Evolutionary conservation across 192 early-diverging fungal species (phyloP).

Genomic region (Chytriomyces sp.): DNA sequence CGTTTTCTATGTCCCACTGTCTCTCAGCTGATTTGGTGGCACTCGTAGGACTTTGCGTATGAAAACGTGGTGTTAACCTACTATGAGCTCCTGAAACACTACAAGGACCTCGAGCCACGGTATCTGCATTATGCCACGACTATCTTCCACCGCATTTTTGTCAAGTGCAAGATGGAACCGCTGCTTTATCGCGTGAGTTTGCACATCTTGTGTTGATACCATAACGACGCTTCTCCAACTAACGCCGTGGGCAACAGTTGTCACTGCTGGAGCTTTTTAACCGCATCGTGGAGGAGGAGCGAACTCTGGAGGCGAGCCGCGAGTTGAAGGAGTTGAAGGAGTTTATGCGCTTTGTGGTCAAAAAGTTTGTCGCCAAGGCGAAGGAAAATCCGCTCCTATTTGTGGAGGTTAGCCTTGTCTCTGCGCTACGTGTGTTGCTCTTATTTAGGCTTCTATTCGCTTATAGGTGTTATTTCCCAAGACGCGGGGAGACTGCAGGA

Average conservation of each 20-base stretch:
- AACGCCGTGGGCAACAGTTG: slow-evolving; percentile 39
- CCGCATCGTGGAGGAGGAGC: slow-evolving; percentile 48
- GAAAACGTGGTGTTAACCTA: slow-evolving; percentile 58
- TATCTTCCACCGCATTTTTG: slow-evolving; percentile 70
- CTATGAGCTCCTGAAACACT: slow-evolving; percentile 58
- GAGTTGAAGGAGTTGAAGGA: slow-evolving; percentile 51
- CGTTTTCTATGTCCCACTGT: background rate
- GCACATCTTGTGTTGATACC: background rate
- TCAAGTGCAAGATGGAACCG: slow-evolving; percentile 54
- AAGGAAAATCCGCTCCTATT: slow-evolving; percentile 59
- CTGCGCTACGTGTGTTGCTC: background rate
- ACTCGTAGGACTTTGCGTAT: slow-evolving; percentile 54
- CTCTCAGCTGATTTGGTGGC: background rate
- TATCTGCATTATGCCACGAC: slow-evolving; percentile 57
- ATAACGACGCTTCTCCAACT: background rate
- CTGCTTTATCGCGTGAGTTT: slow-evolving; percentile 59
- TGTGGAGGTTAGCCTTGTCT: slow-evolving; percentile 45
- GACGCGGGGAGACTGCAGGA: slow-evolving; percentile 37
- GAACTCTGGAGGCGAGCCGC: slow-evolving; percentile 23
- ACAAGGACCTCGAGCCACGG: slow-evolving; percentile 47
- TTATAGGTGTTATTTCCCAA: slow-evolving; percentile 53
- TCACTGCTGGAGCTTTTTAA: slow-evolving; percentile 68
- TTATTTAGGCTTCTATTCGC: background rate
- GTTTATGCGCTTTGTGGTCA: slow-evolving; percentile 56
- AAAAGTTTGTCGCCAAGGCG: slow-evolving; percentile 58